Evolutionary conservation across 2,329 filamentous ascomycete genomes (phyloP), one percentile per base, ranked within the genome.

Genomic region (Sporothrix euskadiensis): DNA sequence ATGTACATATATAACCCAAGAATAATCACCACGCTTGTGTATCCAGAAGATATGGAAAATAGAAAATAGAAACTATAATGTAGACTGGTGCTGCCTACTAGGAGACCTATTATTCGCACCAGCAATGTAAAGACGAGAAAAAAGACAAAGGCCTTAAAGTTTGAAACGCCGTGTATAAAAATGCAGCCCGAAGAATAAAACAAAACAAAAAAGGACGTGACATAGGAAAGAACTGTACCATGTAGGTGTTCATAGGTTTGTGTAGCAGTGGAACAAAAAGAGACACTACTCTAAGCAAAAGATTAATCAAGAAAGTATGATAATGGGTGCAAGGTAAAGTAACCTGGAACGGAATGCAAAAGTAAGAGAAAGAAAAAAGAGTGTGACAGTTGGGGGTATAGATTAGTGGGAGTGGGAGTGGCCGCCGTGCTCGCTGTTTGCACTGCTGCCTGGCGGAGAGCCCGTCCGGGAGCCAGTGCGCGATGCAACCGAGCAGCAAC

Each of bases 401-500:
- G 22, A 49, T 75, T 61, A 77, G 41, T 76, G 75, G 2, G 69
- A 10, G 41, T 76, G 74, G 9, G 74, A 71, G 41, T 75, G 73
- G 14, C 76, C 74, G 57, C 76, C 75, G 69, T 78, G 77, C 49
- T 73, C 66, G 82, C 82, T 76, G 81, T 84, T 75, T 76, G 81
- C 75, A 73, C 80, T 78, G 73, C 80, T 81, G 74, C 77, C 80
- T 44, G 79, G 81, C 61, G 74, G 79, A 19, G 78, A 79, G 54
- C 79, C 79, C n/a, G 69, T 74, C 22, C 71, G 73, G 19, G 79
- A 81, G 54, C 74, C 78, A 0, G 77, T 65, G 14, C 76, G 76
- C 1, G 81, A 78, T 74, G 83, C 85, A 79, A 82, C 72, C 1
- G 80, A 77, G 76, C 85, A 87, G 80, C 85, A 87, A 16, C 84